Conservation (phyloP, 2,329 filamentous ascomycete species). For the Rasamsonia emersonii region DNA sequence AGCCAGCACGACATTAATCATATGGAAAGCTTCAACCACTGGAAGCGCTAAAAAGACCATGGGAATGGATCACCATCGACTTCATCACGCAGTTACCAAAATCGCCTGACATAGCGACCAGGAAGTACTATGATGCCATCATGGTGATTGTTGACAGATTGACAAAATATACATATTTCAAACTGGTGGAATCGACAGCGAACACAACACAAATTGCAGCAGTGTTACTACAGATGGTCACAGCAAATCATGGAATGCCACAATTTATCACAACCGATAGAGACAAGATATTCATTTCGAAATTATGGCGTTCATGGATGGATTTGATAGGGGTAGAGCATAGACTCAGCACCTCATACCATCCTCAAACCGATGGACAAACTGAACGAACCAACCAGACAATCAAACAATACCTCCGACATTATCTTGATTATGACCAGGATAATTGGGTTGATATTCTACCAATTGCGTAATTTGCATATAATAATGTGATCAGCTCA, state of each 20-base stretch:
- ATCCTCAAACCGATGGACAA: slow-evolving; percentile 1
- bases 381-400: slow-evolving; percentile 2
- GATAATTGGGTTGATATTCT: not conserved
- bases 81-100: not conserved
- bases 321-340: not conserved
- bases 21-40: not conserved
- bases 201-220: not conserved
- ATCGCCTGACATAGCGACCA: not conserved
- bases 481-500: not conserved
- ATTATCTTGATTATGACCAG: slow-evolving; percentile 1
- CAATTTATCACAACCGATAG: not conserved
- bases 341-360: not conserved
- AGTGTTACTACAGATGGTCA: not conserved
- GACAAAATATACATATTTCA: not conserved
- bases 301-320: not conserved
- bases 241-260: not conserved
- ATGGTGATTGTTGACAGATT: not conserved
- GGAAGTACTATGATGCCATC: not conserved
- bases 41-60: not conserved
- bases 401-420: not conserved
- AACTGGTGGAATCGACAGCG: not conserved
- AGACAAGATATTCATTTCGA: not conserved
- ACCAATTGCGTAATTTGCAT: not conserved
- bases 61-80: not conserved
- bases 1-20: too few relatives aligned